A percentile compares a stretch with the other conserved stretches of the same genome.
Conservation (phyloP, 257 asterid genomes). For the Mitragyna speciosa region DNA sequence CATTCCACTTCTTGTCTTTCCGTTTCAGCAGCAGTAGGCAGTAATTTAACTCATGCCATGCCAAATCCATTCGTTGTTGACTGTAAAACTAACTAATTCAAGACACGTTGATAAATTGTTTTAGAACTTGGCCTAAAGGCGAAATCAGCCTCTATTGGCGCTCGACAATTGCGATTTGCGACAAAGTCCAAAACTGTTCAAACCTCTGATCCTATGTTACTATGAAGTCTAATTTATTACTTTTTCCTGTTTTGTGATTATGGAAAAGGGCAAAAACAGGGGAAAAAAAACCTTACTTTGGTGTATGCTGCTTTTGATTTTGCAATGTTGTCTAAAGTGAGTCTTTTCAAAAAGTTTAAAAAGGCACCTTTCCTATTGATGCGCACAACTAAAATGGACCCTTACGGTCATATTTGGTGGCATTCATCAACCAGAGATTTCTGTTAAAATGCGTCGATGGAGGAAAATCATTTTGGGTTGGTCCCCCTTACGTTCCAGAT, state of each 20-base stretch:
- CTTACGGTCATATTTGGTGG: not conserved
- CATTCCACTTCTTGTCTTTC: no score
- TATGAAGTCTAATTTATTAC: not conserved
- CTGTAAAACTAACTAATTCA: no score
- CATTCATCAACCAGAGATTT: slow-evolving; percentile 9
- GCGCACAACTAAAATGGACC: slow-evolving; percentile 22
- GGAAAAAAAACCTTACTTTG: not conserved
- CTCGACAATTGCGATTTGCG: no score
- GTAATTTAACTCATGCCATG: no score
- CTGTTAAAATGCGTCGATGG: not conserved
- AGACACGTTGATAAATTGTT: no score
- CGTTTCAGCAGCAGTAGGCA: no score
- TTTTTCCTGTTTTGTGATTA: not conserved
- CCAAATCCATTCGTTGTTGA: no score
- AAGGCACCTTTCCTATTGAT: slow-evolving; percentile 14
- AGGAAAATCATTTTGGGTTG: slow-evolving; percentile 7
- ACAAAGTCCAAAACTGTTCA: no score
- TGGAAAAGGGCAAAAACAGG: not conserved
- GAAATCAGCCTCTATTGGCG: no score
- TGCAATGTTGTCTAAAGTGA: slow-evolving; percentile 24
- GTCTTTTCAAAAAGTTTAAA: slow-evolving; percentile 8
- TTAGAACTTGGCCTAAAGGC: no score
- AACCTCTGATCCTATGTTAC: no score
- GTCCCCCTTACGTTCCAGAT: not conserved
- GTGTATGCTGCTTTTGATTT: slow-evolving; percentile 12